Evolutionary conservation across 116 monocot species (phyloP), one percentile per base, ranked within the genome.

Genomic region (Cymodocea nodosa): DNA sequence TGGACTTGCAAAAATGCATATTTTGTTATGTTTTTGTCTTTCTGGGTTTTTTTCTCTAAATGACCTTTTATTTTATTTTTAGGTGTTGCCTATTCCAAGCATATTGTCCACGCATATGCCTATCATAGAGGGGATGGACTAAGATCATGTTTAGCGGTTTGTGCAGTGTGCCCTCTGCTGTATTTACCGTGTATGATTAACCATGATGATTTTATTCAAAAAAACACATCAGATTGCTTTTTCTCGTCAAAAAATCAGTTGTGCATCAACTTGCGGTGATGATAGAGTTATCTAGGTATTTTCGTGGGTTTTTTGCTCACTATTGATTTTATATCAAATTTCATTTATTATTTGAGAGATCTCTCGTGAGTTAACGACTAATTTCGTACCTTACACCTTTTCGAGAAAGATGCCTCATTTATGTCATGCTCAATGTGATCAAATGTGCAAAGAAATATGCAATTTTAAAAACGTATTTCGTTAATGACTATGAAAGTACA

Each of bases 261-360:
- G 59, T 93, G 78, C 66, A 70, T 93, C 40, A 35, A 93, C 93
- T 0, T 89, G 93, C 51, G 93, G 93, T 52, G 93, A 89, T 82
- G 93, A 93, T 65, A 89, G 84, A 77, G 81, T 72, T 34, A 89
- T 93, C 74, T 89, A 86, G 89, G 93, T 89, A n/a, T n/a, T n/a
- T n/a, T n/a, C n/a, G n/a, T n/a, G n/a, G n/a, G n/a, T n/a, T n/a
- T n/a, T n/a, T n/a, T n/a, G n/a, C n/a, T n/a, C n/a, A n/a, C n/a
- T n/a, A n/a, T n/a, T n/a, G n/a, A n/a, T n/a, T n/a, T n/a, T n/a
- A n/a, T n/a, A n/a, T n/a, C n/a, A n/a, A n/a, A n/a, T n/a, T n/a
- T n/a, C n/a, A n/a, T n/a, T n/a, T n/a, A n/a, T n/a, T n/a, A n/a
- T n/a, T n/a, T n/a, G n/a, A n/a, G n/a, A n/a, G n/a, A n/a, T n/a